phyloP scores from a whole-genome alignment of 768 basidiomycete species.

The Tulasnella calospora region DNA sequence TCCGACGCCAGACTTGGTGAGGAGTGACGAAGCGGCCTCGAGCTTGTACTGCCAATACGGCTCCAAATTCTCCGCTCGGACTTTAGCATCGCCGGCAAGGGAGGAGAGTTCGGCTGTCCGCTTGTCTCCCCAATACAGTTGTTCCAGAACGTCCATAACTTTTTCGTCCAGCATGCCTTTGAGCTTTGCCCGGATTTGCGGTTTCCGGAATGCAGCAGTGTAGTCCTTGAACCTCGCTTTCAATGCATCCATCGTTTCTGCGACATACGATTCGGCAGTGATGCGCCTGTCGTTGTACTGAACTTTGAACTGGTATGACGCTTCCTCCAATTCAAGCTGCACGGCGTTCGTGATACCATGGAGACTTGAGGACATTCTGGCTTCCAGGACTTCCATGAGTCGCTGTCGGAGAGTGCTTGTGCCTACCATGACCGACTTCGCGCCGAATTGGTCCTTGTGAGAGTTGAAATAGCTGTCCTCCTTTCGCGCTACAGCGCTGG shows the following conservation, averaged over 20 bases:
- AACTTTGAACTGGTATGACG: slow-evolving; percentile 98
- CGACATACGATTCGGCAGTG: slow-evolving; percentile 93
- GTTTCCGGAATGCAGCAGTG: slow-evolving; percentile 79
- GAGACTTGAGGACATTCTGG: slow-evolving; percentile 92
- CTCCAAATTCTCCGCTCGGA: slow-evolving; percentile 68
- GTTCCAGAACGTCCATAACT: slow-evolving; percentile 94
- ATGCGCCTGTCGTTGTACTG: slow-evolving; percentile 95
- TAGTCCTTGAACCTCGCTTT: slow-evolving; percentile 86
- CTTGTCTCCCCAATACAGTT: slow-evolving; percentile 94
- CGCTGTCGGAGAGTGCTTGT: slow-evolving; percentile 84
- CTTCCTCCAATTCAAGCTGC: slow-evolving; percentile 93
- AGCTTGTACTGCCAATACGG: slow-evolving; percentile 95
- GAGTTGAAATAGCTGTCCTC: slow-evolving; percentile 65
- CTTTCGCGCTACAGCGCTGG: slow-evolving; percentile 47
- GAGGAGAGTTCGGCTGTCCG: slow-evolving; percentile 67
- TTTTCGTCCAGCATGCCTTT: slow-evolving; percentile 93
- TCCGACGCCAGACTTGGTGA: slow-evolving; percentile 95
- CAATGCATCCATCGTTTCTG: slow-evolving; percentile 90
- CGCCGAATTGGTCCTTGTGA: slow-evolving; percentile 56
- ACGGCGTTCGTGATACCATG: slow-evolving; percentile 97
- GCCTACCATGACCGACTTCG: slow-evolving; percentile 76
- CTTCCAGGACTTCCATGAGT: slow-evolving; percentile 96
- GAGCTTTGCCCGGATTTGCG: slow-evolving; percentile 79
- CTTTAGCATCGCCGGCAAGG: slow-evolving; percentile 62
- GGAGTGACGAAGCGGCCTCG: slow-evolving; percentile 83